Percentiles rank a stretch among this genome's conserved stretches.
Evolutionary conservation across 768 basidiomycete genomes (phyloP).

Genomic region (Leccinum obscurum): DNA sequence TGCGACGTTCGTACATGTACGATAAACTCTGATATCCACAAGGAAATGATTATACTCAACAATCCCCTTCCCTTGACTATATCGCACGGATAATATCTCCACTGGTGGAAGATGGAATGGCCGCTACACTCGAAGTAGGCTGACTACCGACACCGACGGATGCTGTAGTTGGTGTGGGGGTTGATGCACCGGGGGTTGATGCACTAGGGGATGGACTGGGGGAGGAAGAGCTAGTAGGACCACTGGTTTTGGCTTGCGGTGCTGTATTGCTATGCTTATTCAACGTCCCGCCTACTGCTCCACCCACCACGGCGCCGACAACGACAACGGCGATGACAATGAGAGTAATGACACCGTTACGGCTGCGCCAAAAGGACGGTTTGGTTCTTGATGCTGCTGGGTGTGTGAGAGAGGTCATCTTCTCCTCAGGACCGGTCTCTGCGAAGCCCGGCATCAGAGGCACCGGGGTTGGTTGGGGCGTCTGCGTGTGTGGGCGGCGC

Average conservation of each 20-base stretch:
- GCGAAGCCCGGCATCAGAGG: conserved; percentile 8
- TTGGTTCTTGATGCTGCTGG: conserved; percentile 3
- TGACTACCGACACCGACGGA: neutral
- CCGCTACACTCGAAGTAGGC: neutral
- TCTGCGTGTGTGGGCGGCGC: conserved; percentile 16
- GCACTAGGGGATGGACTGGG: no score
- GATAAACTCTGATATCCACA: neutral
- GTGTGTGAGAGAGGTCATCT: conserved; percentile 1
- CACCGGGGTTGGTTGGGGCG: conserved; percentile 13
- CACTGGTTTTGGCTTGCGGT: neutral
- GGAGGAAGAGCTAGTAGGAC: neutral
- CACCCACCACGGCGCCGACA: conserved; percentile 55
- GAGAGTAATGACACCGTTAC: conserved; percentile 43
- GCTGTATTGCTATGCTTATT: conserved; percentile 20
- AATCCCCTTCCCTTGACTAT: neutral
- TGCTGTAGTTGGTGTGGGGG: neutral
- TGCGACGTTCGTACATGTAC: neutral
- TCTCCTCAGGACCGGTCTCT: conserved; percentile 19
- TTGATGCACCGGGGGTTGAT: no score
- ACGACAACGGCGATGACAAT: conserved; percentile 40
- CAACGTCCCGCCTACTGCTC: conserved; percentile 54
- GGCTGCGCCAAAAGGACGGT: conserved; percentile 50
- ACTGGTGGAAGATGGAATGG: neutral
- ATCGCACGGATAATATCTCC: neutral
- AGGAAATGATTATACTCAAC: neutral